Percentiles rank a stretch among this genome's conserved stretches.
These are phyloP conservation scores for Acacia pycnantha DNA, from an alignment of 331 rosid species.

Conservation along the genomic window DNA sequence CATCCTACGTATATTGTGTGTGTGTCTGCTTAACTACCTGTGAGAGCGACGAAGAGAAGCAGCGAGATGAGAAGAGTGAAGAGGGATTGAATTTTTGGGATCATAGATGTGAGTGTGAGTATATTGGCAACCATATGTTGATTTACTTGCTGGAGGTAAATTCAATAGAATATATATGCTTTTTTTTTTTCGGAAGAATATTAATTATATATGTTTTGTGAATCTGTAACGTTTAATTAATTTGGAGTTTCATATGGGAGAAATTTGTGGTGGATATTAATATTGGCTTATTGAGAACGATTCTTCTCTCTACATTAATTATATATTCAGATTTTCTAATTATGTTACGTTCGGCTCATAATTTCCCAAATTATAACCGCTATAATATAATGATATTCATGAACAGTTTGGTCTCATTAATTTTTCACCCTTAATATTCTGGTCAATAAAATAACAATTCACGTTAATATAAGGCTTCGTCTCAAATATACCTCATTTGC, in stretches of 20 bases:
- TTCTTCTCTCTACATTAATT: too few species aligned
- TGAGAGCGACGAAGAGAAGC: slow-evolving; percentile 9
- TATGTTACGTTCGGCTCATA: neutral
- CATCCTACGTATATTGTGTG: neutral
- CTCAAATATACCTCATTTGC: too few species aligned
- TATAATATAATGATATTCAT: too few species aligned
- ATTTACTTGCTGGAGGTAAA: neutral
- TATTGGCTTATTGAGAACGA: too few species aligned
- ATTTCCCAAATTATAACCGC: neutral
- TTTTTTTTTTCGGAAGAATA: too few species aligned
- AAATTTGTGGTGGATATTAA: neutral
- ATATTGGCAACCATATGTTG: neutral
- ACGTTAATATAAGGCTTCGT: neutral
- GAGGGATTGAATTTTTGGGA: neutral
- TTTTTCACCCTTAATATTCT: too few species aligned
- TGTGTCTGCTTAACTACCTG: neutral
- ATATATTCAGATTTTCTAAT: too few species aligned
- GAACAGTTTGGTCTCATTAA: too few species aligned
- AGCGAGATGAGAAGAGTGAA: slow-evolving; percentile 8
- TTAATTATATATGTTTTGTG: neutral
- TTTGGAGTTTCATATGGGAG: neutral
- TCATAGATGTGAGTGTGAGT: neutral
- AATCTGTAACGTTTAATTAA: neutral
- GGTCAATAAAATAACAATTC: neutral
- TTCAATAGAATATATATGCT: neutral